Evolutionary conservation across 2,329 filamentous ascomycete genomes (phyloP), one percentile per base, ranked within the genome.

Genomic region (Magnaporthiopsis incrustans): DNA sequence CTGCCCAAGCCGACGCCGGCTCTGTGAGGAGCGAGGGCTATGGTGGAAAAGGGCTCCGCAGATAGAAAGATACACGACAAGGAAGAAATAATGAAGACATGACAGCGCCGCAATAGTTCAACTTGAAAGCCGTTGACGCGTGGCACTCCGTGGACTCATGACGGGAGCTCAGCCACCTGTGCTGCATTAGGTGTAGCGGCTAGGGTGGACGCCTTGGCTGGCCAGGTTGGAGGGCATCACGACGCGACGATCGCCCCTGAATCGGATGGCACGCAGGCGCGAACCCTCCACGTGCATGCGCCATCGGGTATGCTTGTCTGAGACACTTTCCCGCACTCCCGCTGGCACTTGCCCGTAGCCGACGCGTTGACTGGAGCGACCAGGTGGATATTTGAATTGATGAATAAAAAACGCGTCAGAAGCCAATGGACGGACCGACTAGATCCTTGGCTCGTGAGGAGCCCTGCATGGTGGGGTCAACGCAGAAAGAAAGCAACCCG

Each of bases 1-100:
- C 66, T 70, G 50, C 63, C 67, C 22, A 59, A 68, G 53, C 57
- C 64, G 3, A 63, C 67, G 44, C 44, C 44, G 22, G 7, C 22
- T 25, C 5, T 53, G 44, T 53, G 4, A 25, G n/a, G 44, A 22
- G 44, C 22, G 22, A 14, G 44, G 22, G 44, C 11, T 11, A 8
- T 8, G n/a, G n/a, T 53, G 44, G 10, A 53, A 25, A 11, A 22
- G 44, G 22, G 44, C 44, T 0, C 2, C n/a, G 44, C 15, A 35
- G 33, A 53, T 25, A 53, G n/a, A n/a, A 53, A n/a, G 44, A n/a
- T 53, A 53, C 22, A 53, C 8, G 22, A 25, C n/a, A 22, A 14
- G 4, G 12, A 53, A 25, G 7, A 18, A n/a, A 53, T 53, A 53
- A 53, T 25, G 44, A 50, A 25, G 7, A n/a, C n/a, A 25, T 11